These are phyloP conservation scores for Lasiodiplodia sp. DNA, from an alignment of 2,329 filamentous ascomycete genomes.

Conservation along the genomic window DNA sequence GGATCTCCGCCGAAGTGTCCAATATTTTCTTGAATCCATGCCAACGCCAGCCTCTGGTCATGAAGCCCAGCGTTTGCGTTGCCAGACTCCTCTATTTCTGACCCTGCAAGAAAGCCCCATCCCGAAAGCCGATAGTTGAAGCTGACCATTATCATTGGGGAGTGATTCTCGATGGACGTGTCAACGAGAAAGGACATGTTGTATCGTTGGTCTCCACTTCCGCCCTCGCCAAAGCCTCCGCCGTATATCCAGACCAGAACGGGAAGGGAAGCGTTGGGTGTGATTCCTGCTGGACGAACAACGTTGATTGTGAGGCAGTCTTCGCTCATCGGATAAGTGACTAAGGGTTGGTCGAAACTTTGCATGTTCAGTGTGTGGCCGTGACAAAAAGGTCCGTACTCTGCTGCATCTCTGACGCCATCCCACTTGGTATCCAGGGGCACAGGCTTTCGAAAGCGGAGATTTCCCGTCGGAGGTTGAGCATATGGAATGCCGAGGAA, in stretches of 20 bases:
- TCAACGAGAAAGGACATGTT: slow-evolving; percentile 41
- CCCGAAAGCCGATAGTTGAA: slow-evolving; percentile 80
- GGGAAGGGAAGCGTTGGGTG: slow-evolving; percentile 44
- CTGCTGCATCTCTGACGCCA: slow-evolving; percentile 47
- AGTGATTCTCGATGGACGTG: background rate
- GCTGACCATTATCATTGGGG: slow-evolving; percentile 76
- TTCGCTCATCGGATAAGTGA: slow-evolving; percentile 40
- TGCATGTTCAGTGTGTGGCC: slow-evolving; percentile 52
- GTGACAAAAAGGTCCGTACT: slow-evolving; percentile 54
- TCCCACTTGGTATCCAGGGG: slow-evolving; percentile 42
- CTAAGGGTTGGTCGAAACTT: slow-evolving; percentile 45
- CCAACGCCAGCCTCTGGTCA: slow-evolving; percentile 56
- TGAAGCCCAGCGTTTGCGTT: slow-evolving; percentile 56
- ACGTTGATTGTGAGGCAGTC: slow-evolving; percentile 58
- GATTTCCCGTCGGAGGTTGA: slow-evolving; percentile 8
- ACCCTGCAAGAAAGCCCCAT: slow-evolving; percentile 73
- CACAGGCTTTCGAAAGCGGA: slow-evolving; percentile 10
- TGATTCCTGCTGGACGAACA: slow-evolving; percentile 48
- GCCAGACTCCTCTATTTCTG: slow-evolving; percentile 60
- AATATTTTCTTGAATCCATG: slow-evolving; percentile 55
- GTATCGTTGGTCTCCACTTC: slow-evolving; percentile 34
- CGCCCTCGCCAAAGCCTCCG: slow-evolving; percentile 30
- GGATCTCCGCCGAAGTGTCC: slow-evolving; percentile 51
- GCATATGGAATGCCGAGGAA: slow-evolving; percentile 30
- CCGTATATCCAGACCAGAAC: slow-evolving; percentile 44